These are phyloP conservation scores for Crassisporium funariophilum DNA, from an alignment of 768 basidiomycete genomes.

Conservation along the genomic window DNA sequence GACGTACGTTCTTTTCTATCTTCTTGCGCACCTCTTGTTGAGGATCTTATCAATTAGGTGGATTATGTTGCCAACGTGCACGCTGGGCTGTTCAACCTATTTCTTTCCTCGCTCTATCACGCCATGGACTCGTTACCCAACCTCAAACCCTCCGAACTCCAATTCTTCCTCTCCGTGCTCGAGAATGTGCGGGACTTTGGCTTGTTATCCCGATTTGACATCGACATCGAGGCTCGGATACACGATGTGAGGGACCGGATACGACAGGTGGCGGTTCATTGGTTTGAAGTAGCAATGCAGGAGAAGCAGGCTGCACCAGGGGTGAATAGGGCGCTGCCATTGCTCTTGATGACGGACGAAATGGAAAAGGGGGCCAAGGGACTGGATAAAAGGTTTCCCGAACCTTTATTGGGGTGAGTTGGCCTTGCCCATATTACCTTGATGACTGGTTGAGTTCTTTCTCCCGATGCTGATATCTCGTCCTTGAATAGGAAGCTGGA, in stretches of 20 bases:
- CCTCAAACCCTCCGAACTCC: slow-evolving; percentile 71
- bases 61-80: slow-evolving; percentile 72
- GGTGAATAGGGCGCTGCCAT: slow-evolving; percentile 78
- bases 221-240: slow-evolving; percentile 70
- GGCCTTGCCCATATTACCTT: neutral
- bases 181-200: slow-evolving; percentile 71
- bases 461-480: slow-evolving; percentile 5
- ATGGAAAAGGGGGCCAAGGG: slow-evolving; percentile 83
- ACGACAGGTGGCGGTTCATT: slow-evolving; percentile 57
- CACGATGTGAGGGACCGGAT: slow-evolving; percentile 69
- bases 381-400: slow-evolving; percentile 85
- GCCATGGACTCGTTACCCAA: slow-evolving; percentile 75
- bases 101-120: slow-evolving; percentile 84
- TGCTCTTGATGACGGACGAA: slow-evolving; percentile 85
- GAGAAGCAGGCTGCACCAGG: slow-evolving; percentile 71
- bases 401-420: slow-evolving; percentile 77
- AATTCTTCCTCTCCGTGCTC: slow-evolving; percentile 65
- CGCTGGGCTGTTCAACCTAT: slow-evolving; percentile 80
- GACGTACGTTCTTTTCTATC: slow-evolving; percentile 62
- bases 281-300: slow-evolving; percentile 63
- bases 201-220: slow-evolving; percentile 70
- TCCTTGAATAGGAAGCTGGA: slow-evolving; percentile 59
- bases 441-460: neutral
- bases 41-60: slow-evolving; percentile 40
- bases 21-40: neutral